Conservation (phyloP, 1,284 basidiomycete species). For the Puccinia horiana region DNA sequence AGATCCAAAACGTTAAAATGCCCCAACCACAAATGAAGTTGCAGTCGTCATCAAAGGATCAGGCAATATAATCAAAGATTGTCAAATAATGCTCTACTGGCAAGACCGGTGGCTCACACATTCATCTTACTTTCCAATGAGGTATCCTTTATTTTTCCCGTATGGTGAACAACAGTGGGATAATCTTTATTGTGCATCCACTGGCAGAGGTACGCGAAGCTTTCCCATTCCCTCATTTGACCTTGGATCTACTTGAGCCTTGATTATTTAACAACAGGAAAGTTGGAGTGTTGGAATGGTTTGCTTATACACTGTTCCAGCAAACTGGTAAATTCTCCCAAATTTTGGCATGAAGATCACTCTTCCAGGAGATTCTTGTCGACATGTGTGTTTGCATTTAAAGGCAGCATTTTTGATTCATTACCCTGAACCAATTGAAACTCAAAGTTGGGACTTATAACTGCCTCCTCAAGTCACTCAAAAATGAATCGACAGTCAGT, state of each 20-base stretch:
- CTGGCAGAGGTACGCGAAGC: too few species aligned
- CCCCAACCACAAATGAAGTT: not conserved
- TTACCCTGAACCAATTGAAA: not conserved
- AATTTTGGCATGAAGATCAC: not conserved
- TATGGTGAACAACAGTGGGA: conserved; percentile 20
- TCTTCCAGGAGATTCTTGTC: conserved; percentile 12
- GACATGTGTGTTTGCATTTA: not conserved
- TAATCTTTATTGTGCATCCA: not conserved
- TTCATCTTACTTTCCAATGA: not conserved
- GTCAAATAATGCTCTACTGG: not conserved
- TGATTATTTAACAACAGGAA: not conserved
- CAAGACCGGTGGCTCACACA: not conserved
- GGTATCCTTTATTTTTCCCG: conserved; percentile 9
- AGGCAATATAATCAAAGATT: not conserved
- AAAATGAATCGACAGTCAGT: not conserved
- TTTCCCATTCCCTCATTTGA: too few species aligned
- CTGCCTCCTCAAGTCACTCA: not conserved
- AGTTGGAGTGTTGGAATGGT: not conserved
- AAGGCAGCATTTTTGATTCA: not conserved
- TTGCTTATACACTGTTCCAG: not conserved
- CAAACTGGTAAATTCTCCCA: not conserved
- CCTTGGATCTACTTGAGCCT: too few species aligned
- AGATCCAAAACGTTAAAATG: not conserved
- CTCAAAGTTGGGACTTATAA: not conserved
- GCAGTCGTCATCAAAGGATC: not conserved